Base-by-base conservation (phyloP, 2,329 filamentous ascomycete species). In the Diaporthe destruens region DNA sequence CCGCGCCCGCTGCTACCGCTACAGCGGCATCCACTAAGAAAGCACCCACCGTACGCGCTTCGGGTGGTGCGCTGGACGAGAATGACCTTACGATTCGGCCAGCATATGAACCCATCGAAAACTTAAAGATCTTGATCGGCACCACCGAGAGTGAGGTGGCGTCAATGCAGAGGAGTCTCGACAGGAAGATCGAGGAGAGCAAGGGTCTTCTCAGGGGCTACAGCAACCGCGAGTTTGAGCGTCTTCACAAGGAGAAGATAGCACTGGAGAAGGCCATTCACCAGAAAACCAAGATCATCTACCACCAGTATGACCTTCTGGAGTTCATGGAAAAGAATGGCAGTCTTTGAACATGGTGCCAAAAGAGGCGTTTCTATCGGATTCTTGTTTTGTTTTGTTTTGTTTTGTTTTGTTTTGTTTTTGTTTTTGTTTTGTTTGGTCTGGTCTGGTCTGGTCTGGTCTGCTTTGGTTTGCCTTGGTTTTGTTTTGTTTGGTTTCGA, bases 91-190 rank as follows among this genome's bases (percentile, higher is more conserved):
- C 89, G 1, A 84, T 92, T 77, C 91, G 92, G 6, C 91, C 92
- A 7, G 87, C 91, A 1, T 91, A 94, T 78, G 84, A 90, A 1
- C 94, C 94, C 0, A 90, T 88, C 6, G 83, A 91, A 55, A 94
- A 94, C 12, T 88, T 98, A 32, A 92, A 93, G 9, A 89, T 91
- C n/a, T 93, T 97, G 29, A 91, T 97, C 80, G 96, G 97, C 82
- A 88, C 91, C 9, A 85, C 97, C 4, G 87, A 94, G 76, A 94
- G 97, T 79, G 95, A 98, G 80, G 88, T 95, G 56, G 87, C 88
- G 16, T 93, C 97, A 79, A 83, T 97, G 69, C 92, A 93, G 81
- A 86, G 92, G 76, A 87, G 92, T 77, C 87, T 95, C n/a, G 84
- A 87, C 0, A 81, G 86, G 44, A 87, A 90, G 72, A 89, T 92